Percentiles rank a stretch among this genome's conserved stretches.
phyloP scores from a whole-genome alignment of 2,329 filamentous ascomycete genomes.

The Chalaropsis thielavioides region DNA sequence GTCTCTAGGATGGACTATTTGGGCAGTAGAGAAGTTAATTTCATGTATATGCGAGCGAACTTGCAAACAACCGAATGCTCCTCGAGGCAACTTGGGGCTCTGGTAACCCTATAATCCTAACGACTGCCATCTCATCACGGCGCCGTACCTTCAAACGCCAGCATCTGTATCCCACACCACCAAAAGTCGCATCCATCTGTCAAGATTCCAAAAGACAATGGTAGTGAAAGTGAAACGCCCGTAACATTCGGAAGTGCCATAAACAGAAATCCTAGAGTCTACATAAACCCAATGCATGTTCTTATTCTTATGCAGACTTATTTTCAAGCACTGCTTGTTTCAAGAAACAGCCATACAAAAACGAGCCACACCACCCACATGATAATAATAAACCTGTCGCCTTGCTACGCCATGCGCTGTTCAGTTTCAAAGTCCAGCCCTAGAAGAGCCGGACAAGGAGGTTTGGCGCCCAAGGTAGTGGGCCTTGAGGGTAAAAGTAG shows the following conservation, averaged over 20 bases:
- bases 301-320: neutral
- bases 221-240: neutral
- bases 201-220: neutral
- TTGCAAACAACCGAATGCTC: neutral
- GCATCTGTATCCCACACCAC: neutral
- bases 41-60: neutral
- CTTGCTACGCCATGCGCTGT: constrained; percentile 4
- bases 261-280: neutral
- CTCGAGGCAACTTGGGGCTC: too few relatives aligned
- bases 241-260: neutral
- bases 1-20: too few relatives aligned
- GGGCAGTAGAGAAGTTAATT: too few relatives aligned
- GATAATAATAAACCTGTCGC: neutral
- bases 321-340: neutral
- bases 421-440: neutral
- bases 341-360: neutral
- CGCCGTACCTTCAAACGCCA: neutral
- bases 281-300: neutral
- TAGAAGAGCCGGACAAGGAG: neutral
- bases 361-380: neutral
- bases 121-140: neutral
- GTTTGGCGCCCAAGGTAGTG: neutral
- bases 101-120: too few relatives aligned
- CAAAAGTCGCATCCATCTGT: neutral
- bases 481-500: constrained; percentile 1